These are phyloP conservation scores for Cutaneotrichosporon sp. DNA, from an alignment of 1,284 basidiomycete genomes.

Conservation along the genomic window DNA sequence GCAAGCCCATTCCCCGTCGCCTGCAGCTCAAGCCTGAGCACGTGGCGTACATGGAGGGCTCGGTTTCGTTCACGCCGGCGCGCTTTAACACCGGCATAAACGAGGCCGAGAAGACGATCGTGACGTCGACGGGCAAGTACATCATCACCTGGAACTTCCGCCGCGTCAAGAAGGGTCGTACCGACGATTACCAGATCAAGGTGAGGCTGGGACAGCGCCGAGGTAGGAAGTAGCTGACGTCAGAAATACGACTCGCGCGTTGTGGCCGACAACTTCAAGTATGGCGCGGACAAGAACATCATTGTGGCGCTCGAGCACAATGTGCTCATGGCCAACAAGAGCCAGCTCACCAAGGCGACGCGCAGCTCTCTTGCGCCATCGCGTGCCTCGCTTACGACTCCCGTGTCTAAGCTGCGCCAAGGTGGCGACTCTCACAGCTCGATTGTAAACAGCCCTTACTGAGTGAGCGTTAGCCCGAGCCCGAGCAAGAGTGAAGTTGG, in stretches of 20 bases:
- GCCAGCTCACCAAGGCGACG: constrained; percentile 67
- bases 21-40: constrained; percentile 90
- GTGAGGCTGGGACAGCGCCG: constrained; percentile 50
- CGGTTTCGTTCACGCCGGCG: constrained; percentile 88
- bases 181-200: constrained; percentile 95
- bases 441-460: constrained; percentile 51
- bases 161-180: constrained; percentile 86
- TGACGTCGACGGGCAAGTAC: constrained; percentile 94
- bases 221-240: constrained; percentile 13
- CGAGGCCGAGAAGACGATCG: constrained; percentile 89
- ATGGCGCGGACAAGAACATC: constrained; percentile 92
- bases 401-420: constrained; percentile 33
- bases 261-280: constrained; percentile 95
- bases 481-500: constrained; percentile 5
- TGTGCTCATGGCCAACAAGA: constrained; percentile 92
- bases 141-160: constrained; percentile 96
- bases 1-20: constrained; percentile 88
- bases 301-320: constrained; percentile 95
- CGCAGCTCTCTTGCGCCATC: constrained; percentile 5
- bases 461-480: constrained; percentile 1
- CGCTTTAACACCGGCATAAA: constrained; percentile 90
- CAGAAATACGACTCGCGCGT: constrained; percentile 83
- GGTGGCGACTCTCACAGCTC: constrained; percentile 36
- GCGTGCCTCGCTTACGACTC: constrained; percentile 32
- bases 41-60: constrained; percentile 89